A percentile compares a stretch with the other conserved stretches of the same genome.
These are phyloP conservation scores for Gracilaria vermiculophylla DNA, from an alignment of 23 red algal genomes.

Conservation along the genomic window DNA sequence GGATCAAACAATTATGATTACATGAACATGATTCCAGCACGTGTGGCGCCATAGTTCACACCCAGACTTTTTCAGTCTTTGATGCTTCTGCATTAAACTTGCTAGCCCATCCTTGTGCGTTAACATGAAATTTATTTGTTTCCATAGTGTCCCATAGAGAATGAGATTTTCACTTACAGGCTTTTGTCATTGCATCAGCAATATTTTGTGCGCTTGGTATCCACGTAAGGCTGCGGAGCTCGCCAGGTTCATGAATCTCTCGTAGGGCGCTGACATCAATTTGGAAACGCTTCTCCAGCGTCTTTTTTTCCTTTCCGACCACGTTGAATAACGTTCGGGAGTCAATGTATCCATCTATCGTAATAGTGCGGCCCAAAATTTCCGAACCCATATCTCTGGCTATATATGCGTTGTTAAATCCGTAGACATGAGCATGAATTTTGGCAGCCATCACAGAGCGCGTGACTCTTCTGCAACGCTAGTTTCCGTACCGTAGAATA, in stretches of 20 bases:
- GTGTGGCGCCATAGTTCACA: too few relatives aligned
- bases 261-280: slow-evolving; percentile 25
- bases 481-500: slow-evolving; percentile 22
- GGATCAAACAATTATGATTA: too few relatives aligned
- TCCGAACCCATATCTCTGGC: neutral
- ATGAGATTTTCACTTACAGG: neutral
- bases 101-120: neutral
- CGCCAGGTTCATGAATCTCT: slow-evolving; percentile 19
- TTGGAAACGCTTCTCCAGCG: slow-evolving; percentile 24
- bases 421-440: slow-evolving; percentile 2
- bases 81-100: too few relatives aligned
- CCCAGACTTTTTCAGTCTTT: too few relatives aligned
- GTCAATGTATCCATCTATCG: slow-evolving; percentile 40
- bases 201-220: neutral
- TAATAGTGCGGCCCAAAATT: neutral
- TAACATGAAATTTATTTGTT: neutral
- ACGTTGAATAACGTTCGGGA: slow-evolving; percentile 40
- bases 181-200: neutral
- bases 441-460: slow-evolving; percentile 52
- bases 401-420: slow-evolving; percentile 48
- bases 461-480: slow-evolving; percentile 1
- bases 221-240: neutral
- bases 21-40: too few relatives aligned
- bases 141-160: neutral
- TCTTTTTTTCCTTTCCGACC: slow-evolving; percentile 10